These are phyloP conservation scores for Pythium dissimile DNA, from an alignment of 352 stramenopile species.

Conservation along the genomic window DNA sequence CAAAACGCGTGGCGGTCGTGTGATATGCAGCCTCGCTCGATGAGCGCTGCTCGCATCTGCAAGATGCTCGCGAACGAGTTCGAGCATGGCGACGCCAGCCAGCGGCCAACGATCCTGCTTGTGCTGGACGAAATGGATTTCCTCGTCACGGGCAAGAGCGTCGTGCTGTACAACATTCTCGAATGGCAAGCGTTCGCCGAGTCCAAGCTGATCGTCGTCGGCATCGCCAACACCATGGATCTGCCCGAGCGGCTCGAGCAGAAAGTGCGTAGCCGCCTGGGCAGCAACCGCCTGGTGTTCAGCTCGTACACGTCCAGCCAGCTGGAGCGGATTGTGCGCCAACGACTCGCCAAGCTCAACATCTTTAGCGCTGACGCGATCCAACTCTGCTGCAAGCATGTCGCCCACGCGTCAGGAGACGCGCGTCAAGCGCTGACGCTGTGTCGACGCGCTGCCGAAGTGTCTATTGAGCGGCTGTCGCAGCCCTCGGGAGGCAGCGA, in stretches of 20 bases:
- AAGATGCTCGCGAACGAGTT: conserved; percentile 48
- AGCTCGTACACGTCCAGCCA: conserved; percentile 58
- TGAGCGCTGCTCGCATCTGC: conserved; percentile 36
- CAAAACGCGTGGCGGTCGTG: not conserved
- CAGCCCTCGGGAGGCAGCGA: not conserved
- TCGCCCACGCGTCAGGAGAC: conserved; percentile 66
- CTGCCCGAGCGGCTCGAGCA: conserved; percentile 62
- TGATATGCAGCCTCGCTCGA: conserved; percentile 19
- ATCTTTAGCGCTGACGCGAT: conserved; percentile 64
- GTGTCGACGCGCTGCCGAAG: conserved; percentile 58
- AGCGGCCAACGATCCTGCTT: conserved; percentile 50
- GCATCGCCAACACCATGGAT: conserved; percentile 83
- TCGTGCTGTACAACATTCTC: conserved; percentile 77
- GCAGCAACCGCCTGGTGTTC: conserved; percentile 66
- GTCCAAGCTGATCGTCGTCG: conserved; percentile 65
- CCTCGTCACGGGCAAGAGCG: conserved; percentile 66
- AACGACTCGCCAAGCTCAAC: conserved; percentile 48
- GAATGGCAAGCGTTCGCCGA: conserved; percentile 59
- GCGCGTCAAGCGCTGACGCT: conserved; percentile 63
- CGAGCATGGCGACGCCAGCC: conserved; percentile 26
- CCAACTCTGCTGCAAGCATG: conserved; percentile 59
- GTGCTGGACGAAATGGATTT: conserved; percentile 81
- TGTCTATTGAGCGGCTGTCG: conserved; percentile 41
- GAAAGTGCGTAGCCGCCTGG: conserved; percentile 67
- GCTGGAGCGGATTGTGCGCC: conserved; percentile 62